Conservation (phyloP, 2,329 filamentous ascomycete genomes). For the Calonectria pseudoreteaudii region DNA sequence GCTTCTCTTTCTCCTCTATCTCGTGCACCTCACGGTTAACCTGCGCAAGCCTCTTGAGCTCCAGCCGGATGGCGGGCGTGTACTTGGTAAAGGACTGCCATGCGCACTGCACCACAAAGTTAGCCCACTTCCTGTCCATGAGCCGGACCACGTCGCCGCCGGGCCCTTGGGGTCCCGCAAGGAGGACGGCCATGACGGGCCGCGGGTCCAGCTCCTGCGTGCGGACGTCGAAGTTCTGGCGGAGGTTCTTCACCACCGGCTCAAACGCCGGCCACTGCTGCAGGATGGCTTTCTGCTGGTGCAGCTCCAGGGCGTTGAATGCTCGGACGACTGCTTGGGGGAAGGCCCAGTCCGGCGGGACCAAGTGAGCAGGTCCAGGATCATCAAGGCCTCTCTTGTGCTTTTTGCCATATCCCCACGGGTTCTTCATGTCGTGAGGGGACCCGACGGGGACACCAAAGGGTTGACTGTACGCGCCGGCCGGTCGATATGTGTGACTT, state of each 20-base stretch:
- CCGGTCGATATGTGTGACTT: background rate
- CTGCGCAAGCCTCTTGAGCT: background rate
- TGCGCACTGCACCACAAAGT: conserved; percentile 11
- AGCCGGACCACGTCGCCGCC: background rate
- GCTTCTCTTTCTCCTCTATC: background rate
- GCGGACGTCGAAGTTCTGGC: background rate
- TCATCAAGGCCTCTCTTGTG: background rate
- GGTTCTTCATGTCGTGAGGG: background rate
- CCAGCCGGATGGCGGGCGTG: background rate
- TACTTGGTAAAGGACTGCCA: background rate
- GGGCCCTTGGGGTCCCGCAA: background rate
- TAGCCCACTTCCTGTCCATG: conserved; percentile 6
- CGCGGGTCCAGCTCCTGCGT: conserved; percentile 9
- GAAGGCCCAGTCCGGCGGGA: background rate
- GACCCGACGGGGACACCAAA: background rate
- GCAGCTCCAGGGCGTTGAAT: background rate
- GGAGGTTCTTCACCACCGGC: background rate
- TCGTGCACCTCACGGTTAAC: background rate
- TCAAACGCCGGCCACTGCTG: background rate
- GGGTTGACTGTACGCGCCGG: background rate
- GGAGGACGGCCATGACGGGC: background rate
- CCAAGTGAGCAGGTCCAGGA: background rate
- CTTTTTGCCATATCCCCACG: background rate
- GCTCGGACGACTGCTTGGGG: background rate
- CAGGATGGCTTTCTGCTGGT: background rate